Evolutionary conservation across 108 stramenopile genomes (phyloP).

Genomic region (Conticribra guillardii): DNA sequence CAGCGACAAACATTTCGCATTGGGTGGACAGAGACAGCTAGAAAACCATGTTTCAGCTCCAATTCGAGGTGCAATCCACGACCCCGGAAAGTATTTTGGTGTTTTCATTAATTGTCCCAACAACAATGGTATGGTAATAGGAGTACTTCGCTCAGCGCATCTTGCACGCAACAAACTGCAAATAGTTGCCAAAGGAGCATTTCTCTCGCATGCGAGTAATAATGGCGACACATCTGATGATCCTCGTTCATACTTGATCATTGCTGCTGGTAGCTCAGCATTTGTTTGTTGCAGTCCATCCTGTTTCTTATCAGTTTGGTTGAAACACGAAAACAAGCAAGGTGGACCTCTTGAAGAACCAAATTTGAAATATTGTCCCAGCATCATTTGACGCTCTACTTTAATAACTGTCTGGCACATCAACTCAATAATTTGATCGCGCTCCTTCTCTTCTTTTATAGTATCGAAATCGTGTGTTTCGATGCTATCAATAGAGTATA

Average conservation of each 20-base stretch:
- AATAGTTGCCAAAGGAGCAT: neutral
- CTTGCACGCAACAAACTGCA: neutral
- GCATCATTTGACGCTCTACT: neutral
- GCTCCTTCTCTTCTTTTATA: neutral
- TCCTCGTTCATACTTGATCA: neutral
- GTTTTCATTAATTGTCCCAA: neutral
- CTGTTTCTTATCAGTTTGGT: too few species aligned
- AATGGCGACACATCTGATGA: neutral
- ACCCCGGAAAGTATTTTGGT: neutral
- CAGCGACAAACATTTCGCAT: neutral
- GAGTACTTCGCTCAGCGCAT: neutral
- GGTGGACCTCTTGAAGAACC: too few species aligned
- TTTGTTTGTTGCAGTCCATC: neutral
- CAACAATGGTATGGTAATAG: too few species aligned
- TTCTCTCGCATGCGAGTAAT: neutral
- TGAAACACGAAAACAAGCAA: constrained; percentile 11
- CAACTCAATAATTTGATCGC: neutral
- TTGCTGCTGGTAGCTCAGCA: neutral
- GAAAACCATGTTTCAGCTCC: neutral
- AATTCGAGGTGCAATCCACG: neutral
- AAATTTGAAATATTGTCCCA: neutral
- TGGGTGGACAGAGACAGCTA: neutral
- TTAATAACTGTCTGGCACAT: neutral
- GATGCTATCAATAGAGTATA: neutral
- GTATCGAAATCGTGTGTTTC: neutral